Conservation (phyloP, 2,329 filamentous ascomycete genomes). For the Taxawa tesnikishii region DNA sequence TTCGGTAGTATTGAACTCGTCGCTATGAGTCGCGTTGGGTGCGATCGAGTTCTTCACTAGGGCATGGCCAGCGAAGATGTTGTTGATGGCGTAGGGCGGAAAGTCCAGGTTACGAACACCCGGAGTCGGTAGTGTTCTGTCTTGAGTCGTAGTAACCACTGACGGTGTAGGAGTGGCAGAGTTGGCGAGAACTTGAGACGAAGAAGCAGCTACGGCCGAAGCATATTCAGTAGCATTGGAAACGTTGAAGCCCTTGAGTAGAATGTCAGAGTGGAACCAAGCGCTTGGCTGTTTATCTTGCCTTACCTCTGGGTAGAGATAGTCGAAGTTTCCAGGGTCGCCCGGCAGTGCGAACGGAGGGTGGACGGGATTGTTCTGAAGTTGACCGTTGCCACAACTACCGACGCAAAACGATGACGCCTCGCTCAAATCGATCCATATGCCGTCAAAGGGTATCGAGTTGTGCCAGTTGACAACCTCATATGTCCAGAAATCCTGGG, state of each 20-base stretch:
- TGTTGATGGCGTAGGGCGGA: slow-evolving; percentile 15
- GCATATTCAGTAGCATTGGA: slow-evolving; percentile 14
- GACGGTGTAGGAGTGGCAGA: slow-evolving; percentile 7
- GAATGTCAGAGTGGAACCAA: no score
- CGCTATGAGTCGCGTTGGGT: slow-evolving; percentile 13
- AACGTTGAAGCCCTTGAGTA: slow-evolving; percentile 14
- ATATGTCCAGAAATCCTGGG: slow-evolving; percentile 14
- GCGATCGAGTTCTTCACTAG: slow-evolving; percentile 10
- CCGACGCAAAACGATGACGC: slow-evolving; percentile 10
- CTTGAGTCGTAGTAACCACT: slow-evolving; percentile 7
- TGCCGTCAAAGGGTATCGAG: slow-evolving; percentile 11
- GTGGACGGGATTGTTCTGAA: slow-evolving; percentile 11
- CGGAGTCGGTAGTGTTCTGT: slow-evolving; percentile 10
- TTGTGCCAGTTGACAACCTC: slow-evolving; percentile 12
- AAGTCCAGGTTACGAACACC: slow-evolving; percentile 13
- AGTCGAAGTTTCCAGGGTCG: slow-evolving; percentile 12
- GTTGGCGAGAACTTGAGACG: slow-evolving; percentile 9
- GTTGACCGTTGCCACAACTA: slow-evolving; percentile 9
- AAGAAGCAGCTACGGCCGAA: slow-evolving; percentile 8
- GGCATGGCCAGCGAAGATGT: slow-evolving; percentile 11
- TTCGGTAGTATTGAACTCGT: slow-evolving; percentile 13
- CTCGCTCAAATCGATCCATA: slow-evolving; percentile 13
- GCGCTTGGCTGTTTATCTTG: no score
- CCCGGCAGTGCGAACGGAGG: slow-evolving; percentile 15
- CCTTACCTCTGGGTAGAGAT: slow-evolving; percentile 11